Evolutionary conservation across 805 yeast species (phyloP), one percentile per base, ranked within the genome.

Genomic region (Candida sithepensis): DNA sequence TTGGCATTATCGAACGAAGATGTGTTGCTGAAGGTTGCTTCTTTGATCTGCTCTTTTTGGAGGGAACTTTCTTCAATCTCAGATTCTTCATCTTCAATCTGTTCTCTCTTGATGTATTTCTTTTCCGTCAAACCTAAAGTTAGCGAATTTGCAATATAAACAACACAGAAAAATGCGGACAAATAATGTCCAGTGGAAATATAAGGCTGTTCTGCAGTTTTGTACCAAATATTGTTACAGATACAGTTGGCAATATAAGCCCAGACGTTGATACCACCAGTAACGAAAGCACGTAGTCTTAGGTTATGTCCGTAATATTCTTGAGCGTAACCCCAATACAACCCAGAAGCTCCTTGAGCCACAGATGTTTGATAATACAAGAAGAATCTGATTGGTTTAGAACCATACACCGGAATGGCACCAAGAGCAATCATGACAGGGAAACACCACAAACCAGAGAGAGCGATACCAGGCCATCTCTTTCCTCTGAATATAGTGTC

Each of bases 101-200:
- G 37, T 32, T 22, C 39, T 21, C 33, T 28, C 24, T 39, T 43
- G 39, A 37, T 22, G 47, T 50, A 48, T n/a, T 39, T 41, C 36
- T 50, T 50, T 30, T 50, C 53, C 22, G 21, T 47, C 53, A 21
- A 50, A 42, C 22, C 41, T 30, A 26, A 34, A 16, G 10, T 7
- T 34, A 50, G 43, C 4, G 53, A 49, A n/a, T 39, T 19, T 4
- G 39, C 38, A 10, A 44, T 42, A 37, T 53, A 53, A 24, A 46
- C 44, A 24, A 50, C 13, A 8, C 48, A 41, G 41, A 53, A 53
- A 19, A 46, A 46, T 16, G 56, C 55, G 8, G 60, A 48, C 16
- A 62, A 49, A 30, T 60, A 61, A 49, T 57, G 56, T 38, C 58
- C 58, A 10, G 55, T 53, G 2, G 39, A 19, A 13, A 55, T 52